These are phyloP conservation scores for Torulaspora maleeae DNA, from an alignment of 805 yeast genomes.

Conservation along the genomic window DNA sequence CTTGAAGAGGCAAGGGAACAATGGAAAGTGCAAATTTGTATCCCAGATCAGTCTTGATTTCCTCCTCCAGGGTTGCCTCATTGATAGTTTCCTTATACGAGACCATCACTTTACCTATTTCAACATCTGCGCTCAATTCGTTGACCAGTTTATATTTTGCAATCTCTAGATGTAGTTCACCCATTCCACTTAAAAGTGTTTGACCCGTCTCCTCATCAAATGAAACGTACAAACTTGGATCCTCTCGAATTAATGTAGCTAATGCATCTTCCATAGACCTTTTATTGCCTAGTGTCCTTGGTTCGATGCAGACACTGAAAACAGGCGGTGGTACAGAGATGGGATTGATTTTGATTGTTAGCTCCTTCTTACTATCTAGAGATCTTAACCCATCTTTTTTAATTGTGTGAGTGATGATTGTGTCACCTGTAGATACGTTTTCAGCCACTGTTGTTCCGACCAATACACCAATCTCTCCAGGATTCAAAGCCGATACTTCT, in stretches of 20 bases:
- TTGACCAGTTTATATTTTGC: slow-evolving; percentile 72
- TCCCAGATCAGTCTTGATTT: slow-evolving; percentile 20
- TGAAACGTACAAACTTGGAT: slow-evolving; percentile 74
- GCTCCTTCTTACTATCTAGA: slow-evolving; percentile 38
- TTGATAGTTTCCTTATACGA: slow-evolving; percentile 75
- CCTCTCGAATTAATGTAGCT: slow-evolving; percentile 67
- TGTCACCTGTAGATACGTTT: slow-evolving; percentile 84
- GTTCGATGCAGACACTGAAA: slow-evolving; percentile 79
- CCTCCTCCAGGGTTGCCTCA: slow-evolving; percentile 7
- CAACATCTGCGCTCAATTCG: slow-evolving; percentile 77
- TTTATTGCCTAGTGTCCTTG: slow-evolving; percentile 75
- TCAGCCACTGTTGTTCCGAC: slow-evolving; percentile 41
- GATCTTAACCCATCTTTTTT: slow-evolving; percentile 47
- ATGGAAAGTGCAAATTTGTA: slow-evolving; percentile 30
- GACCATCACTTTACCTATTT: slow-evolving; percentile 78
- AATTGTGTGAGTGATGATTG: slow-evolving; percentile 60
- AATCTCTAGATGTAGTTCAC: slow-evolving; percentile 91
- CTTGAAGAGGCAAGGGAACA: slow-evolving; percentile 33
- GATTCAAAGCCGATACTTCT: slow-evolving; percentile 54
- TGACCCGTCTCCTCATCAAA: slow-evolving; percentile 84
- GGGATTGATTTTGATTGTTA: slow-evolving; percentile 55
- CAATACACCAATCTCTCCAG: slow-evolving; percentile 86
- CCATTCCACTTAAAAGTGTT: slow-evolving; percentile 95
- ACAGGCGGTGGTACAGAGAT: slow-evolving; percentile 89
- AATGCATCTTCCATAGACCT: slow-evolving; percentile 69